Base-by-base conservation (phyloP, 768 basidiomycete genomes). In the Termitomyces sp. region DNA sequence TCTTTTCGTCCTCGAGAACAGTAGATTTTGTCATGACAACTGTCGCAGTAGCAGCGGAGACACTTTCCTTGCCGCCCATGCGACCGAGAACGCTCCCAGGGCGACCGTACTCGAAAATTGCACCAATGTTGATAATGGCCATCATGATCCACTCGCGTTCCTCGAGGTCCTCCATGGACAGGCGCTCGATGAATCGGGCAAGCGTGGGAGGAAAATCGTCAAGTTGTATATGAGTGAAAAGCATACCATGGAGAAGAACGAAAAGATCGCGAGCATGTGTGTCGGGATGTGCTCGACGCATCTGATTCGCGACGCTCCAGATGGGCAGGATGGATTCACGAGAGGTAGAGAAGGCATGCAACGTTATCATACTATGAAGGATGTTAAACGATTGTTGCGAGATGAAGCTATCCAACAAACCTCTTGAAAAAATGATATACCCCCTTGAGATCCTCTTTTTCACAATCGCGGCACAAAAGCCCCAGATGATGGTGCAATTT, bases 91-190 rank as follows among this genome's bases (percentile, higher is more conserved):
- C 72, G 3, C 92, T 86, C 5, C 78, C 79, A 3, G 85, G 77
- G 27, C 84, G 79, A 34, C 97, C 96, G 63, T 95, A 98, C 70
- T 98, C 94, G 64, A 98, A 74, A 9, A 97, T 70, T 0, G 89
- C 82, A 4, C 83, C 78, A 32, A 98, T 77, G 68, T 96, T 96
- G 62, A 92, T 77, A 45, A 89, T 75, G 0, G 84, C 96, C 92
- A 98, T 96, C 89, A 95, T 94, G 63, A 92, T 87, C 97, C 97
- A 99, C 55, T 96, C 92, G 28, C 86, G 84, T 66, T 86, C 88
- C 61, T 89, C 83, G 0, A 84, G 86, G 10, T 82, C 84, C 59
- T 95, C 91, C 56, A 94, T 87, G 52, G 85, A 79, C 3, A 96
- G 80, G 40, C 91, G 86, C 69, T 96, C 94, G 37, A 94, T 79